phyloP scores from a whole-genome alignment of 2,329 filamentous ascomycete species.

The Dissoconium aciculare region DNA sequence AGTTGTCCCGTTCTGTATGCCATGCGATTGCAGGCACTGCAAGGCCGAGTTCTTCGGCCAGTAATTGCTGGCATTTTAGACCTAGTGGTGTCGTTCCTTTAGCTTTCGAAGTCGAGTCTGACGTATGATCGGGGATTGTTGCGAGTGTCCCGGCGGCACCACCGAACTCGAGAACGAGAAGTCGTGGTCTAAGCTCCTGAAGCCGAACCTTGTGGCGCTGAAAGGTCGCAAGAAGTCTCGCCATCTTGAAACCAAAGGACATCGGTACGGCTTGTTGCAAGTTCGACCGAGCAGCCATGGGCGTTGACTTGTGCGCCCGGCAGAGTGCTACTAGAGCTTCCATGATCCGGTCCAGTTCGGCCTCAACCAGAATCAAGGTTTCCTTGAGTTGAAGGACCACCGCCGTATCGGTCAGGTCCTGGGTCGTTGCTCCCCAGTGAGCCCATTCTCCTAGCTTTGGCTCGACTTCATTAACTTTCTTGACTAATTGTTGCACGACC shows the following conservation, averaged over 20 bases:
- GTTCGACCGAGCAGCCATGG: conserved; percentile 19
- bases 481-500: conserved; percentile 18
- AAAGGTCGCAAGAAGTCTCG: conserved; percentile 17
- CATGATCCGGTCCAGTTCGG: conserved; percentile 10
- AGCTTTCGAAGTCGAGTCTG: conserved; percentile 1
- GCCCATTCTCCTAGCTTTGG: conserved; percentile 17
- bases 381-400: conserved; percentile 18
- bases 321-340: conserved; percentile 9
- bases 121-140: conserved; percentile 10
- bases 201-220: conserved; percentile 16
- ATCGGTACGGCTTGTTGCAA: conserved; percentile 21
- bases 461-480: conserved; percentile 16
- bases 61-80: conserved; percentile 13
- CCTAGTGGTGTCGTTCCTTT: too few relatives aligned
- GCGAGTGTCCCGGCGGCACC: conserved; percentile 20
- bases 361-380: conserved; percentile 13
- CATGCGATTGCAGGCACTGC: conserved; percentile 17
- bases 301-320: conserved; percentile 14
- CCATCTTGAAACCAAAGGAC: conserved; percentile 21
- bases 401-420: conserved; percentile 20
- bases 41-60: conserved; percentile 15
- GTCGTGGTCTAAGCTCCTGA: conserved; percentile 12
- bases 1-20: conserved; percentile 20
- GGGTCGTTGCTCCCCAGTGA: conserved; percentile 21
- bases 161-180: conserved; percentile 17